A percentile compares a stretch with the other conserved stretches of the same genome.
Conservation (phyloP, 2,329 filamentous ascomycete species). For the Exophiala spinifera region DNA sequence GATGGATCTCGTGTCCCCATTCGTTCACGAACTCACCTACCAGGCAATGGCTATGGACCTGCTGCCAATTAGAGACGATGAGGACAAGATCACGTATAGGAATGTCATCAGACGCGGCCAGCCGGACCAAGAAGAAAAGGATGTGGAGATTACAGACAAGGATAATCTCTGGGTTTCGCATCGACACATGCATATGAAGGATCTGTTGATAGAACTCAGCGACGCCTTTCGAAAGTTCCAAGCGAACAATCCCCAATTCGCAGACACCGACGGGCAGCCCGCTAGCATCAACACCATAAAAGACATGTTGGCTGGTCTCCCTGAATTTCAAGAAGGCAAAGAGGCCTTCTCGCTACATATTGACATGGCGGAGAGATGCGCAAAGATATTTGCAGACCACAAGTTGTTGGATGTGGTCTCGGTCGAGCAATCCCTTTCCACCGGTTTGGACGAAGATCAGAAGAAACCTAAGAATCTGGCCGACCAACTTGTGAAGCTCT, state of each 20-base stretch:
- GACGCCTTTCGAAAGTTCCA: constrained; percentile 90
- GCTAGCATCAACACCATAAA: constrained; percentile 87
- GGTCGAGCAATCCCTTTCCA: constrained; percentile 85
- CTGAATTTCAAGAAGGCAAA: constrained; percentile 93
- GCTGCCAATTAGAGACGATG: constrained; percentile 75
- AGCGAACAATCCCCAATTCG: constrained; percentile 87
- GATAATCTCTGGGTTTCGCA: constrained; percentile 96
- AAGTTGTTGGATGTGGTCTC: constrained; percentile 85
- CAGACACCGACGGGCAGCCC: constrained; percentile 65
- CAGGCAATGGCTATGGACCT: constrained; percentile 98
- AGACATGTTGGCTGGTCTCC: constrained; percentile 92
- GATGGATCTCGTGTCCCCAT: constrained; percentile 84
- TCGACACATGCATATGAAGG: constrained; percentile 94
- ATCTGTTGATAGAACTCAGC: constrained; percentile 91
- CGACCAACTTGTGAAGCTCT: constrained; percentile 77
- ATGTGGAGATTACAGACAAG: constrained; percentile 85
- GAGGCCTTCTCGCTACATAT: constrained; percentile 91
- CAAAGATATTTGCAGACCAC: constrained; percentile 82
- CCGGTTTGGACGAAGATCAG: constrained; percentile 87
- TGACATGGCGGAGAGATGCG: constrained; percentile 95
- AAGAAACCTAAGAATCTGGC: constrained; percentile 86
- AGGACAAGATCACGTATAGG: constrained; percentile 82
- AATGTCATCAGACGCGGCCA: constrained; percentile 74
- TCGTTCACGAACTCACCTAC: constrained; percentile 96
- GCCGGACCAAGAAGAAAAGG: constrained; percentile 71